Evolutionary conservation across 2,329 filamentous ascomycete species (phyloP).

Genomic region (Fusarium paranaense): DNA sequence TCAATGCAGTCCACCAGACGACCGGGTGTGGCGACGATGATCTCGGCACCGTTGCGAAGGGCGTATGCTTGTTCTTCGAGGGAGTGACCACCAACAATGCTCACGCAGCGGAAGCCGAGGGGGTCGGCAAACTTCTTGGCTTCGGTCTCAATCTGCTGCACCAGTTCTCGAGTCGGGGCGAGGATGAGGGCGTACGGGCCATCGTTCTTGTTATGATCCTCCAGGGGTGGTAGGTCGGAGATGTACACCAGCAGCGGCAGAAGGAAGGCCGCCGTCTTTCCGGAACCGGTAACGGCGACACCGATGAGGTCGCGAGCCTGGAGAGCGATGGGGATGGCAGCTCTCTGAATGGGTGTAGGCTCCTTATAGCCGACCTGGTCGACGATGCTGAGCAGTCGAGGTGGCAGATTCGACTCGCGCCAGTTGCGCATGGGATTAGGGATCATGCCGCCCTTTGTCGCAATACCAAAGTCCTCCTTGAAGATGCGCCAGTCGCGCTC

Average conservation of each 20-base stretch:
- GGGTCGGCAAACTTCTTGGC: constrained; percentile 92
- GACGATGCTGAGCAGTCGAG: constrained; percentile 82
- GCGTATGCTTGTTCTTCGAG: constrained; percentile 94
- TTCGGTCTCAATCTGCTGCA: constrained; percentile 96
- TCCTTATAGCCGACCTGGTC: constrained; percentile 89
- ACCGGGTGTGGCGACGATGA: constrained; percentile 97
- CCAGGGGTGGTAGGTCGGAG: constrained; percentile 85
- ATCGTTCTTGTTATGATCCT: constrained; percentile 89
- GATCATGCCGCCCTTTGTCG: constrained; percentile 90
- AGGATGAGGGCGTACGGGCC: constrained; percentile 98
- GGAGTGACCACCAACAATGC: constrained; percentile 96
- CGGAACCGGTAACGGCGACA: constrained; percentile 97
- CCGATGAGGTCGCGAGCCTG: constrained; percentile 96
- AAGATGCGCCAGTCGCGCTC: constrained; percentile 99
- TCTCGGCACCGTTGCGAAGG: constrained; percentile 92
- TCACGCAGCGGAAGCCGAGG: constrained; percentile 93
- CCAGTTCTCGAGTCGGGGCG: constrained; percentile 95
- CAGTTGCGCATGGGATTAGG: constrained; percentile 97
- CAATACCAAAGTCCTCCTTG: constrained; percentile 98
- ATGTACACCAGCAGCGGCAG: constrained; percentile 95
- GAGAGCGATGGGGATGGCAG: constrained; percentile 93
- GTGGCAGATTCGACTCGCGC: constrained; percentile 85
- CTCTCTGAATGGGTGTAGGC: constrained; percentile 90
- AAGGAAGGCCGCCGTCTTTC: constrained; percentile 96
- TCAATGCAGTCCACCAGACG: constrained; percentile 98